phyloP scores from a whole-genome alignment of 1,284 basidiomycete genomes.

The Stygiomarasmius scandens region DNA sequence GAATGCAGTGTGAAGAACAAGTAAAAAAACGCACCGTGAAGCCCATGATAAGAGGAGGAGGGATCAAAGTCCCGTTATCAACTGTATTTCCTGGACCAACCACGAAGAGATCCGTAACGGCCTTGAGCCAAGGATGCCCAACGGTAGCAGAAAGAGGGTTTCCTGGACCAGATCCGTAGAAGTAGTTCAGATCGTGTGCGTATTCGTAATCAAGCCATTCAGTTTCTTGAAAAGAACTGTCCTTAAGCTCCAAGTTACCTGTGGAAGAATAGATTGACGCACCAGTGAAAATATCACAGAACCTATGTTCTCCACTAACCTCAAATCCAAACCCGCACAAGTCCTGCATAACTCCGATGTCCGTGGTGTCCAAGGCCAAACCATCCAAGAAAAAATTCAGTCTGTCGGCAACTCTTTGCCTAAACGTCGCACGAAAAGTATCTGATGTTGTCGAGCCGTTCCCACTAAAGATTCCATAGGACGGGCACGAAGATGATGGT shows the following conservation, averaged over 20 bases:
- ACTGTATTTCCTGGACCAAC: constrained; percentile 31
- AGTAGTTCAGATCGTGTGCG: constrained; percentile 57
- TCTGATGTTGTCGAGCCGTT: constrained; percentile 28
- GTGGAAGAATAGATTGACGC: constrained; percentile 9
- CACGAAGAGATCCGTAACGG: constrained; percentile 39
- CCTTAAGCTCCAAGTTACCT: constrained; percentile 18
- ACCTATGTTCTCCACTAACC: constrained; percentile 40
- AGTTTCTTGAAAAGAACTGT: constrained; percentile 45
- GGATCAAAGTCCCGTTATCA: constrained; percentile 30
- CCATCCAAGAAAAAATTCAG: constrained; percentile 41
- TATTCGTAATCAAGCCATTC: constrained; percentile 58
- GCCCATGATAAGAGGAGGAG: constrained; percentile 43
- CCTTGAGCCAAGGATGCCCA: constrained; percentile 43
- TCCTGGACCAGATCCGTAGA: constrained; percentile 48
- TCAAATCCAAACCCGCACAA: constrained; percentile 43
- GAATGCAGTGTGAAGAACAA: not conserved
- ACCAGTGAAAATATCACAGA: constrained; percentile 40
- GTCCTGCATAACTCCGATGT: constrained; percentile 47
- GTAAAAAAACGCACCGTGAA: constrained; percentile 36
- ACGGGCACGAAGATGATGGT: constrained; percentile 39
- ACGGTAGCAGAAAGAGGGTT: constrained; percentile 42
- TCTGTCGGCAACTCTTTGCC: constrained; percentile 31
- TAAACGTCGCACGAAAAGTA: constrained; percentile 36
- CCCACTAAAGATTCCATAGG: constrained; percentile 31
- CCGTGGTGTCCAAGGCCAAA: constrained; percentile 32